Conservation (phyloP, 495 filamentous ascomycete species). For the Daldinia decipiens region DNA sequence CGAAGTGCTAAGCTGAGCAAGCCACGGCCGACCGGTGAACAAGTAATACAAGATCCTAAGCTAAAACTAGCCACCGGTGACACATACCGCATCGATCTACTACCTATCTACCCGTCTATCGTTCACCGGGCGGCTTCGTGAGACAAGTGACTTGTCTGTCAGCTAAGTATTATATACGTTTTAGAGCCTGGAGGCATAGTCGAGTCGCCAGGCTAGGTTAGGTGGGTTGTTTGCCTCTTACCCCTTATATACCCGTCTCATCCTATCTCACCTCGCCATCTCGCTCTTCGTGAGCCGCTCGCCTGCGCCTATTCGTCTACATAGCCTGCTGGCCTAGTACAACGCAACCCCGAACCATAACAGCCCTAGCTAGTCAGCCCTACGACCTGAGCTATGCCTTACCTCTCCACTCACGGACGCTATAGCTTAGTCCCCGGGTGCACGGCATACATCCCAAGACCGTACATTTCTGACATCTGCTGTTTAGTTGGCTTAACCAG, state of each 20-base stretch:
- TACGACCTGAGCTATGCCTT: not conserved
- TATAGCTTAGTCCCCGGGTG: not conserved
- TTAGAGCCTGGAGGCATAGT: not conserved
- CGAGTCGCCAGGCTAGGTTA: too few species aligned
- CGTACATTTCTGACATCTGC: not conserved
- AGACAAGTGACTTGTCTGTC: constrained; percentile 16
- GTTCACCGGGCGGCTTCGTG: not conserved
- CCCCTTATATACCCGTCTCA: not conserved
- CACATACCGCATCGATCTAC: not conserved
- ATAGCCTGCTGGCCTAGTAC: not conserved
- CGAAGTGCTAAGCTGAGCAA: not conserved
- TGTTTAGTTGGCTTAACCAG: not conserved
- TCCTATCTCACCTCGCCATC: not conserved
- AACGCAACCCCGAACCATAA: not conserved
- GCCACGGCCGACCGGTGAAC: not conserved
- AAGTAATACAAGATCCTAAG: not conserved
- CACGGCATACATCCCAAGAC: not conserved
- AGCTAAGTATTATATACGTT: not conserved
- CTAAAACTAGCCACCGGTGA: not conserved
- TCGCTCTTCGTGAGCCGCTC: not conserved
- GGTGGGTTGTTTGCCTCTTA: not conserved
- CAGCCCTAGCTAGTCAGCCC: not conserved
- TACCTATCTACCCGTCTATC: not conserved
- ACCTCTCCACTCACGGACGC: not conserved
- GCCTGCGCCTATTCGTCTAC: not conserved